phyloP scores from a whole-genome alignment of 2,329 filamentous ascomycete genomes.

The Botryotinia narcissicola region DNA sequence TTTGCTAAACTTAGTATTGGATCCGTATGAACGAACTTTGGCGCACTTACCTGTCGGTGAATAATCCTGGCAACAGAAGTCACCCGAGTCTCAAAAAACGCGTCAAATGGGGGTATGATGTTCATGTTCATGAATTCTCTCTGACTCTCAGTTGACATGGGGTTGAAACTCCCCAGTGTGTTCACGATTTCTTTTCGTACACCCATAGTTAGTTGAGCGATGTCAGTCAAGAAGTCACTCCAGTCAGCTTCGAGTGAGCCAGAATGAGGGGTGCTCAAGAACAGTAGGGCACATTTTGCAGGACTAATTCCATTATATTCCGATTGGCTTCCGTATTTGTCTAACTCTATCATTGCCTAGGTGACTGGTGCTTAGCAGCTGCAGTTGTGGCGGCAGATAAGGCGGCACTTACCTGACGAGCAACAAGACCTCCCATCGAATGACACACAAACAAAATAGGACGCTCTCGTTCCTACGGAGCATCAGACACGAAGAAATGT shows the following conservation, averaged over 20 bases:
- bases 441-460: slow-evolving; percentile 4
- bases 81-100: not conserved
- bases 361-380: not conserved
- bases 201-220: not conserved
- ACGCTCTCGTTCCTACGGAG: not conserved
- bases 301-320: not conserved
- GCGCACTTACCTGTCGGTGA: not conserved
- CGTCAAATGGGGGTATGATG: not conserved
- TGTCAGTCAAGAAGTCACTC: not conserved
- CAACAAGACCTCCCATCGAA: slow-evolving; percentile 2
- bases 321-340: not conserved
- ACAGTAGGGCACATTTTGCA: not conserved
- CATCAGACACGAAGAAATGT: not conserved
- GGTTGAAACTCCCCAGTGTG: not conserved
- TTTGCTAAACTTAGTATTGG: not conserved
- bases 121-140: not conserved
- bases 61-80: not conserved
- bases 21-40: not conserved
- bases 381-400: not conserved
- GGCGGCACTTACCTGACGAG: not conserved
- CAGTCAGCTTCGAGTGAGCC: not conserved
- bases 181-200: not conserved
- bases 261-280: not conserved
- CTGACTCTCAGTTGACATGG: not conserved
- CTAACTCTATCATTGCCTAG: not conserved